Evolutionary conservation across 2,329 filamentous ascomycete species (phyloP), one percentile per base, ranked within the genome.

Genomic region (Aureobasidium sp.): DNA sequence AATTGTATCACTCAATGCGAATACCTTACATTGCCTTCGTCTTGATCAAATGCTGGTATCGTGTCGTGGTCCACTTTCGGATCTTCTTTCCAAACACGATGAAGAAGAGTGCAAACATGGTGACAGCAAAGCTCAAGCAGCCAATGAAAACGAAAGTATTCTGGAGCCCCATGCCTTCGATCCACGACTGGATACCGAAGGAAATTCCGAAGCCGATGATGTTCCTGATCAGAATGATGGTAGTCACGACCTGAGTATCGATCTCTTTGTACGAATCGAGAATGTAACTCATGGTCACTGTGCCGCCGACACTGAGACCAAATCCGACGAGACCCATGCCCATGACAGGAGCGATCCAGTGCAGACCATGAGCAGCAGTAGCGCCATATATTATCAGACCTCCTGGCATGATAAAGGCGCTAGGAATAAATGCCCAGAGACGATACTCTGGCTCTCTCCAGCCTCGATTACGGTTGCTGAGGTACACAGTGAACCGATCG

Each of bases 401-500:
- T 20, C 62, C 64, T 32, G 66, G 65, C 57, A 66, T 63, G 26
- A 67, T 64, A 26, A 69, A 53, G 0, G 63, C 64, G 5, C 53
- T 59, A 2, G 61, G 61, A 0, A 67, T 27, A 24, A 63, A 64
- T 5, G 64, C 27, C 66, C 67, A 68, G 1, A 69, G 63, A 20
- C 65, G 56, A 55, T 67, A 66, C 32, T 69, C 68, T 12, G 68
- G 68, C 47, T 69, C 68, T 39, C 66, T 65, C 27, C 66, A 65
- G 2, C 67, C 66, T 43, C 63, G 59, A 51, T 69, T 69, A 4
- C 68, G 65, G 10, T 64, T 63, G 26, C 67, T 56, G n/a, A 68
- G 61, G 27, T 60, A 63, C 7, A 69, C 32, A 13, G 64, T 65
- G 10, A 67, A 55, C 17, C 64, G 57, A 50, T 69, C 67, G 27